These are phyloP conservation scores for Carex myosuroides DNA, from an alignment of 176 grass and related monocot species.

Conservation along the genomic window DNA sequence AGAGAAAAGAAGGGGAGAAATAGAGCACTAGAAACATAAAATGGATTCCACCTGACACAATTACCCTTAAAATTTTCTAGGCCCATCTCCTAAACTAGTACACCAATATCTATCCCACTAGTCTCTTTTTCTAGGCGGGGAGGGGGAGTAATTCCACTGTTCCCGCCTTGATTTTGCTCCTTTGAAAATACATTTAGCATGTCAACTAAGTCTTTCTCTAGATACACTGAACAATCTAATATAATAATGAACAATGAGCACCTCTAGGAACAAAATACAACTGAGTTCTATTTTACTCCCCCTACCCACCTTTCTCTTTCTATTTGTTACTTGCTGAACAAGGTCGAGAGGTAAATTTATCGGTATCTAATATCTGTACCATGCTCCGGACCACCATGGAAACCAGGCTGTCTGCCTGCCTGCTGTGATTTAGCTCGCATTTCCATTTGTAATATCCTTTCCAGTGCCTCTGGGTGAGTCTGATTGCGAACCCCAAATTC, in stretches of 20 bases:
- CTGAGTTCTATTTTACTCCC: background rate
- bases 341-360: constrained; percentile 17
- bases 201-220: background rate
- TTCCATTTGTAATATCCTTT: constrained; percentile 83
- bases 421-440: constrained; percentile 66
- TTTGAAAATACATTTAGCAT: background rate
- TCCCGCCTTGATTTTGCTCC: background rate
- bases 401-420: constrained; percentile 43
- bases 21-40: background rate
- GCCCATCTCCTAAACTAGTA: background rate
- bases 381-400: constrained; percentile 42
- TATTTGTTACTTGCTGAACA: background rate
- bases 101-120: background rate
- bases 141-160: background rate
- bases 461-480: constrained; percentile 42
- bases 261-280: background rate
- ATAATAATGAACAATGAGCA: constrained; percentile 3
- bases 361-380: constrained; percentile 67
- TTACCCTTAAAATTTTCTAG: background rate
- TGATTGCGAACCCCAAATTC: constrained; percentile 36
- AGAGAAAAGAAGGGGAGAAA: background rate
- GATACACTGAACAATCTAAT: constrained; percentile 1
- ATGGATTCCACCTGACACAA: background rate
- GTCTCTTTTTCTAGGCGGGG: too few relatives aligned
- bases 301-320: background rate